A percentile compares a stretch with the other conserved stretches of the same genome.
These are phyloP conservation scores for Cladobotryum protrusum DNA, from an alignment of 2,329 filamentous ascomycete genomes.

Conservation along the genomic window DNA sequence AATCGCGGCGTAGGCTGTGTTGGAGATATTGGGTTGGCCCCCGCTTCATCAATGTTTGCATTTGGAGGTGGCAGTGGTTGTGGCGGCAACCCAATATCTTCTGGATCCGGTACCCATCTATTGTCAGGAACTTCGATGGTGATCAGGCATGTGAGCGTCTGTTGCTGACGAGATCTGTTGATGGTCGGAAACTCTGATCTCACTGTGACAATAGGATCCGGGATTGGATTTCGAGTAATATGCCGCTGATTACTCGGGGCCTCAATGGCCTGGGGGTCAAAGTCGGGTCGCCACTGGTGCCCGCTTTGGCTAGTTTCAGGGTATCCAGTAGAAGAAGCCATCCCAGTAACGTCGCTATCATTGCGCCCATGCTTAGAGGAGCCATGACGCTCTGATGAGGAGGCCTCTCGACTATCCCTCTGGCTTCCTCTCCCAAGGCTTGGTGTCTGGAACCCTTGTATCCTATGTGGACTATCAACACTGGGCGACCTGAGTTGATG, in stretches of 20 bases:
- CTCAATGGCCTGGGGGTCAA: slow-evolving; percentile 95
- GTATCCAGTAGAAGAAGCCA: slow-evolving; percentile 73
- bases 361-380: slow-evolving; percentile 60
- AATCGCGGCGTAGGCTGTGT: slow-evolving; percentile 52
- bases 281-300: slow-evolving; percentile 75
- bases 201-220: slow-evolving; percentile 84
- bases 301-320: slow-evolving; percentile 66
- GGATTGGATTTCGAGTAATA: slow-evolving; percentile 77
- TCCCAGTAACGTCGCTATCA: slow-evolving; percentile 70
- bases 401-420: slow-evolving; percentile 45
- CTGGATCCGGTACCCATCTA: slow-evolving; percentile 81
- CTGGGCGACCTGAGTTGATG: slow-evolving; percentile 51
- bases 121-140: slow-evolving; percentile 91
- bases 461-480: slow-evolving; percentile 34
- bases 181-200: slow-evolving; percentile 96
- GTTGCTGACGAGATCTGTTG: slow-evolving; percentile 84
- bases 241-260: slow-evolving; percentile 68
- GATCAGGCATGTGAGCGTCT: slow-evolving; percentile 87
- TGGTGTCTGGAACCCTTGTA: slow-evolving; percentile 28
- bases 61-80: slow-evolving; percentile 18
- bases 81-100: slow-evolving; percentile 61
- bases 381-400: slow-evolving; percentile 39
- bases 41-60: slow-evolving; percentile 46
- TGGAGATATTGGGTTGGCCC: slow-evolving; percentile 54
- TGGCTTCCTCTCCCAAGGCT: slow-evolving; percentile 26